Percentiles rank a stretch among this genome's conserved stretches.
These are phyloP conservation scores for Diatrype stigma DNA, from an alignment of 2,329 filamentous ascomycete genomes.

Conservation along the genomic window DNA sequence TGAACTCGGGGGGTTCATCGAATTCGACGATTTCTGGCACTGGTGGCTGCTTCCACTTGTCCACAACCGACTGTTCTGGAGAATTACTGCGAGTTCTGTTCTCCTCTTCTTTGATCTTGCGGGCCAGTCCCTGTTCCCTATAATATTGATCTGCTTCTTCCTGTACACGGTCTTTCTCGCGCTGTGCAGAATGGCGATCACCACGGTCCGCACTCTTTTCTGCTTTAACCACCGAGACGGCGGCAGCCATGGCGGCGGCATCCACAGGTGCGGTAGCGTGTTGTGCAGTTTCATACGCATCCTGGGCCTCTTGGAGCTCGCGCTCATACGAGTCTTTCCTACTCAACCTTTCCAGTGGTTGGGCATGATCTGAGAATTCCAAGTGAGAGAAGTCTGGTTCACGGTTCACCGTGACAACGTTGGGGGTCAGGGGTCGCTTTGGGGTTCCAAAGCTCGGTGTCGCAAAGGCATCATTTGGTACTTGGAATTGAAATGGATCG, in stretches of 20 bases:
- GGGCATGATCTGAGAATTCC: conserved; percentile 19
- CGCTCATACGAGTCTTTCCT: conserved; percentile 48
- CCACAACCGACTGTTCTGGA: conserved; percentile 49
- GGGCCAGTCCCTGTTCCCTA: conserved; percentile 49
- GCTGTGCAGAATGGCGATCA: conserved; percentile 20
- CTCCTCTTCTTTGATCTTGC: conserved; percentile 50
- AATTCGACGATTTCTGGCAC: conserved; percentile 40
- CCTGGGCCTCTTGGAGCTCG: conserved; percentile 40
- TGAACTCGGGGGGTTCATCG: conserved; percentile 52
- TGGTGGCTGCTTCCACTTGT: conserved; percentile 46
- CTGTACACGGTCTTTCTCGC: conserved; percentile 42
- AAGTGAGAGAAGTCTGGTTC: conserved; percentile 45
- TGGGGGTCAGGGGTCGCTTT: conserved; percentile 42
- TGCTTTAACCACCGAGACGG: conserved; percentile 37
- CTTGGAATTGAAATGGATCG: conserved; percentile 58
- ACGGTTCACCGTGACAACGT: conserved; percentile 49
- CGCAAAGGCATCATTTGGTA: conserved; percentile 47
- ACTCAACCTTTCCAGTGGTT: conserved; percentile 37
- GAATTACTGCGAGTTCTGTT: conserved; percentile 49
- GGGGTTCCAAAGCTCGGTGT: conserved; percentile 38
- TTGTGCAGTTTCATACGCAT: conserved; percentile 41
- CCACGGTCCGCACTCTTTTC: conserved; percentile 29
- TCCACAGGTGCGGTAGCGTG: conserved; percentile 46
- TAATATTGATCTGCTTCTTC: conserved; percentile 57
- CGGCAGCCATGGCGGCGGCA: conserved; percentile 43